Base-by-base conservation (phyloP, 805 yeast genomes). In the Pichia membranifaciens region DNA sequence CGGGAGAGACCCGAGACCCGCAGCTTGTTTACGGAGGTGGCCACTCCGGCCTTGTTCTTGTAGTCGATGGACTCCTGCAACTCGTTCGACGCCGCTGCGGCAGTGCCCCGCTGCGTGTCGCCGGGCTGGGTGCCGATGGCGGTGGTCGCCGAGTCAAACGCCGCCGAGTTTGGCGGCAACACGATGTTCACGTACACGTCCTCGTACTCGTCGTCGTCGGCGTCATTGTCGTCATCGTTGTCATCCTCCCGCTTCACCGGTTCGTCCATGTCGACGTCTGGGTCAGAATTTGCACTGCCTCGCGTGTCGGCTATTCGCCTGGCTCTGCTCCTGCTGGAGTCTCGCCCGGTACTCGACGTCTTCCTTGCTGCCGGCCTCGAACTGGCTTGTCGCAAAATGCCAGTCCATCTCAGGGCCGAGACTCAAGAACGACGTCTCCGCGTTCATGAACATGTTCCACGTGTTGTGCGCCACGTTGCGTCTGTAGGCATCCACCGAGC, bases 321-420 rank as follows among this genome's bases (percentile, higher is more conserved):
- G 50, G 48, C 47, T 56, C 54, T 44, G 53, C 37, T 56, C 58
- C 25, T 56, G 61, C 29, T 48, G 47, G 16, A 50, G 51, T 21
- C 49, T 52, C 52, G 54, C 58, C 59, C 89, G 73, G 15, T 77
- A 75, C 54, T 75, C 78, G 45, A 88, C 79, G 64, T 89, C 96
- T 43, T 84, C 95, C 53, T 82, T 87, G 3, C 95, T 85, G 10
- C 96, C 96, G 5, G 96, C 96, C 67, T 87, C 96, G 54, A 78
- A 82, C 12, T 51, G 48, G 17, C 78, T 79, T 48, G 71, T 60
- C 4, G 62, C 78, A 69, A 89, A 91, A 56, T 82, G 79, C 97
- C 97, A 90, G 60, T 87, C 82, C 95, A 88, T 87, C 63, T 89
- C 96, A 58, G 90, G 93, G 7, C 98, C 98, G 6, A 73, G 65